These are phyloP conservation scores for Ambrosiella beaveri DNA, from an alignment of 2,329 filamentous ascomycete genomes.

Conservation along the genomic window DNA sequence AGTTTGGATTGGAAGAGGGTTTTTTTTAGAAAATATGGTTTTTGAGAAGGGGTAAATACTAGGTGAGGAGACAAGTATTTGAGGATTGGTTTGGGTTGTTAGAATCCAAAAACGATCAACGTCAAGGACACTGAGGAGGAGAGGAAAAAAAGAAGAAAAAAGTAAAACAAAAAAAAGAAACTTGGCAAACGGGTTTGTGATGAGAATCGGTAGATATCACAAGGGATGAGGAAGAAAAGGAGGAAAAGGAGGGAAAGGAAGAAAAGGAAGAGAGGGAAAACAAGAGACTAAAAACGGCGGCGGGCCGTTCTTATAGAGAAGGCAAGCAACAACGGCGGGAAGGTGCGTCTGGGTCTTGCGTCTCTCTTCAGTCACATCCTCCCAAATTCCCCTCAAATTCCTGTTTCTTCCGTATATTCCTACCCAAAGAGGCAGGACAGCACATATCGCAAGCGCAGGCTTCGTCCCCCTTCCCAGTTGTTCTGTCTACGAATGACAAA, in stretches of 20 bases:
- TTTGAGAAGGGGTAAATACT: background rate
- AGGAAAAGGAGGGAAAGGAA: background rate
- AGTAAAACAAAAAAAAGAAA: background rate
- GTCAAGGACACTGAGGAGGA: constrained; percentile 6
- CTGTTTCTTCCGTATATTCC: background rate
- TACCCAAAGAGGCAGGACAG: background rate
- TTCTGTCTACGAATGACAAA: background rate
- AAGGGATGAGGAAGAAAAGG: constrained; percentile 3
- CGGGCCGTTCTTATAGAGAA: background rate
- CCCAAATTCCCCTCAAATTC: background rate
- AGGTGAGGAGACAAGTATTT: background rate
- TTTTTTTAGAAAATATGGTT: no score
- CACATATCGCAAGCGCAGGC: background rate
- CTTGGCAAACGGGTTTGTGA: background rate
- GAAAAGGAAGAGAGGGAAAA: background rate
- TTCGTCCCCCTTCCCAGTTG: background rate
- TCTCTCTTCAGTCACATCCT: background rate
- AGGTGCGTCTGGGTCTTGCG: background rate
- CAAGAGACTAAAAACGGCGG: background rate
- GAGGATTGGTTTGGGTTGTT: background rate
- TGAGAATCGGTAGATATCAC: constrained; percentile 3
- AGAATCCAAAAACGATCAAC: constrained; percentile 2
- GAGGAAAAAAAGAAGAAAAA: constrained; percentile 5
- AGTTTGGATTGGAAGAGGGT: constrained; percentile 14
- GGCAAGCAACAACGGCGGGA: background rate